Base-by-base conservation (phyloP, 148 eudicot genomes). In the Spergularia marina region DNA sequence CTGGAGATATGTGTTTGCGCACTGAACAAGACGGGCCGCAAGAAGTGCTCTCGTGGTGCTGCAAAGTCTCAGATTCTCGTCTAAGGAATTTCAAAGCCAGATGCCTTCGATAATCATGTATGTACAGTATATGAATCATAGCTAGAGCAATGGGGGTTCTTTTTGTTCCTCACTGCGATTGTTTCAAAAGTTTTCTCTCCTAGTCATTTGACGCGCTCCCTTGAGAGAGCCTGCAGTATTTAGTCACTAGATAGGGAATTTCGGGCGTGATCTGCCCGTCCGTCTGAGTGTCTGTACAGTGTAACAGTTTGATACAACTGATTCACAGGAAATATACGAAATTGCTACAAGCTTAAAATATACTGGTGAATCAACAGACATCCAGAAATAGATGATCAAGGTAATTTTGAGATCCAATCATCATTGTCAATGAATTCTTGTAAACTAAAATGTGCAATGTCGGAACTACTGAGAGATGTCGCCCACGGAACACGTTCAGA, bases 1-100 rank as follows among this genome's bases (percentile, higher is more conserved):
- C 91, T 94, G 7, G 98, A 94, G 80, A 90, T 83, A 21, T 91
- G 98, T 74, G 93, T 89, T 55, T 94, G 98, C 65, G 93, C 89
- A 14, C 84, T 94, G 16, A 84, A 83, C 73, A 90, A 87, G 74
- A 82, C 82, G 10, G 82, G 81, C 12, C 86, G 98, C 15, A 90
- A 77, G 73, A 90, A 82, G 69, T 94, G 98, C 85, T 91, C 98
- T 54, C 95, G 98, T 9, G 81, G 74, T 56, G 93, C 87, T 53
- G 97, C 98, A 52, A 89, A 77, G 84, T 90, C 93, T 68, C 98
- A 91, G 74, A 88, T 90, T 74, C 89, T 84, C 23, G 67, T 81
- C 21, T 81, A 81, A 36, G 17, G 44, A n/a, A 65, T 70, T 70
- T 62, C 53, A 11, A 25, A 62, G 82, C 55, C 71, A 15, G 65